A percentile compares a stretch with the other conserved stretches of the same genome.
phyloP scores from a whole-genome alignment of 129 eudicot genomes.

The Rutidosis leptorrhynchoides region DNA sequence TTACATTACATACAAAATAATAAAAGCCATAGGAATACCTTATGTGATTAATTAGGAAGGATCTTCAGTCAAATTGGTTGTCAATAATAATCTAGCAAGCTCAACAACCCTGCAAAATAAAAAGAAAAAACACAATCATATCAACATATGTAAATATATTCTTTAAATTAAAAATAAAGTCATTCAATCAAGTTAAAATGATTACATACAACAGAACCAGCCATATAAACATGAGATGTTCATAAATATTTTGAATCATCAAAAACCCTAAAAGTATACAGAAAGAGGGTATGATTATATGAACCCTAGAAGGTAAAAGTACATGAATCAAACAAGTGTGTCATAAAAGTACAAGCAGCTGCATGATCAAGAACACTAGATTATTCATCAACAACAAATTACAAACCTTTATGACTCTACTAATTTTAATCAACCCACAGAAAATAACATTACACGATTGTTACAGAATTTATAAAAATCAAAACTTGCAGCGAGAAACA shows the following conservation, averaged over 20 bases:
- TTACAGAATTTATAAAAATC: slow-evolving; percentile 12
- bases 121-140: slow-evolving; percentile 19
- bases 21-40: neutral
- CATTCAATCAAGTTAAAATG: slow-evolving; percentile 8
- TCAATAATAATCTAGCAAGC: slow-evolving; percentile 16
- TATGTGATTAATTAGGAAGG: slow-evolving; percentile 27
- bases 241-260: neutral
- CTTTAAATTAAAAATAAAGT: neutral
- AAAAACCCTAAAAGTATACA: slow-evolving; percentile 22
- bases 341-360: slow-evolving; percentile 1
- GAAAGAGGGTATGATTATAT: neutral
- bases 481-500: slow-evolving; percentile 22
- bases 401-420: slow-evolving; percentile 4
- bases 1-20: neutral
- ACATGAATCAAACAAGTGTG: neutral
- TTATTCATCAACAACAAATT: neutral
- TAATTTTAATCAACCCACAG: slow-evolving; percentile 18
- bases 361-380: slow-evolving; percentile 17
- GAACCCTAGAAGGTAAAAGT: slow-evolving; percentile 21
- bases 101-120: slow-evolving; percentile 26
- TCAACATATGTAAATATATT: slow-evolving; percentile 5
- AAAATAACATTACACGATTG: slow-evolving; percentile 2
- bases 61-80: slow-evolving; percentile 6
- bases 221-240: slow-evolving; percentile 1
- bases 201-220: slow-evolving; percentile 20